Base-by-base conservation (phyloP, 129 eudicot genomes). In the Chrysanthemum seticuspe region DNA sequence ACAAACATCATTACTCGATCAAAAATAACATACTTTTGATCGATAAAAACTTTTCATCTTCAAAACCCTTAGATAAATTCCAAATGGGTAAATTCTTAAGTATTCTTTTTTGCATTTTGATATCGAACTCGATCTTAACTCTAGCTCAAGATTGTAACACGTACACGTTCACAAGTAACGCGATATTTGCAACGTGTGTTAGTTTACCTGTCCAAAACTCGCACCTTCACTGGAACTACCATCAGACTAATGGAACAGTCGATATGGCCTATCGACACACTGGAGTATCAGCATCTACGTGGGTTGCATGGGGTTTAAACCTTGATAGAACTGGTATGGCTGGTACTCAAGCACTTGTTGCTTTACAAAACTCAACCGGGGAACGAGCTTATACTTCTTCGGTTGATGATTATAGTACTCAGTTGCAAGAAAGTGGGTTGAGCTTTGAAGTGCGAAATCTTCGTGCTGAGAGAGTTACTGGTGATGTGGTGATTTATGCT, bases 251-350 rank as follows among this genome's bases (percentile, higher is more conserved):
- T 67, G 76, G 69, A 70, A 92, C 92, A 45, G 92, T 79, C 49
- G 92, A 89, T 13, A 45, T 92, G 3, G 98, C 95, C 0, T 92
- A 70, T 77, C 78, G 98, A 10, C 95, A 81, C 75, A 57, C 80
- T 2, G 83, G 87, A 0, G 83, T 84, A 49, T 10, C 85, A 0
- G 1, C 81, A 3, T 82, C 95, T 3, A 70, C 71, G 25, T 92
- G 98, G 98, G 92, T 92, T 3, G 91, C 89, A 0, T 92, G 98
- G 98, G 91, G 90, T 1, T 80, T 92, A 12, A 92, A 92, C 66
- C 19, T 80, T 0, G 36, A 48, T 36, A 53, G 84, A 0, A 0
- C 62, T 2, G 82, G 85, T 7, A 92, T 92, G 98, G 0, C 34
- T n/a, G 90, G 92, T 1, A 57, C 92, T 7, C 98, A 92, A 78